Evolutionary conservation across 106 monocot genomes (phyloP).

Genomic region (Chionographis japonica): DNA sequence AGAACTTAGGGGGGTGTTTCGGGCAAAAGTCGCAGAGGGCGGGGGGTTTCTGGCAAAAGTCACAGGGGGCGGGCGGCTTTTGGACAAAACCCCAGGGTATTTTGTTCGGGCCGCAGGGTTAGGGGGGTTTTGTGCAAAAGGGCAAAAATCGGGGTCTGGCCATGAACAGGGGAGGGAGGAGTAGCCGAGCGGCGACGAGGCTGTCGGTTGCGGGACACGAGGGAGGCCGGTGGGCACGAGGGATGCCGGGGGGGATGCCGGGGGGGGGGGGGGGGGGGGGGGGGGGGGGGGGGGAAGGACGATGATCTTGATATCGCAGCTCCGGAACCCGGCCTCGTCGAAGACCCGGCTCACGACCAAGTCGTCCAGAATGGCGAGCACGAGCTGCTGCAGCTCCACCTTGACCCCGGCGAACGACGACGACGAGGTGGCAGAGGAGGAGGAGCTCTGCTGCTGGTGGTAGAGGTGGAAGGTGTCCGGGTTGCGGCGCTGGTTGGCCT

Average conservation of each 20-base stretch:
- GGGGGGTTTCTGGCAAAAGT: too few species aligned
- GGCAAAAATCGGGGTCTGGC: too few species aligned
- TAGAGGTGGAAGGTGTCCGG: slow-evolving; percentile 91
- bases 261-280: too few species aligned
- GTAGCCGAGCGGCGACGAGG: too few species aligned
- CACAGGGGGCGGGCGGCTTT: too few species aligned
- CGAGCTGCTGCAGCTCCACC: slow-evolving; percentile 78
- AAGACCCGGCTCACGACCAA: slow-evolving; percentile 68
- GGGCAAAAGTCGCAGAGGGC: too few species aligned
- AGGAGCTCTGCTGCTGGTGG: slow-evolving; percentile 40
- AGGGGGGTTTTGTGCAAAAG: too few species aligned
- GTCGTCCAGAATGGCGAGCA: slow-evolving; percentile 71
- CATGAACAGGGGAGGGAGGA: too few species aligned
- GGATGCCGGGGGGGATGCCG: slow-evolving; percentile 36
- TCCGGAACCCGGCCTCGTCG: slow-evolving; percentile 66
- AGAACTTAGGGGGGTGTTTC: too few species aligned
- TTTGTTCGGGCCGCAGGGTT: too few species aligned
- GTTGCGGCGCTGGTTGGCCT: slow-evolving; percentile 88
- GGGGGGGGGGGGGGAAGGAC: slow-evolving; percentile 58
- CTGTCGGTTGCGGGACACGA: too few species aligned
- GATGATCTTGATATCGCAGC: slow-evolving; percentile 68
- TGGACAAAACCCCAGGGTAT: too few species aligned
- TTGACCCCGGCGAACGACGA: slow-evolving; percentile 49
- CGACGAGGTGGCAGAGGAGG: slow-evolving; percentile 8
- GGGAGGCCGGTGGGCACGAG: slow-evolving; percentile 39